Base-by-base conservation (phyloP, 768 basidiomycete genomes). In the Tulasnella sp. region DNA sequence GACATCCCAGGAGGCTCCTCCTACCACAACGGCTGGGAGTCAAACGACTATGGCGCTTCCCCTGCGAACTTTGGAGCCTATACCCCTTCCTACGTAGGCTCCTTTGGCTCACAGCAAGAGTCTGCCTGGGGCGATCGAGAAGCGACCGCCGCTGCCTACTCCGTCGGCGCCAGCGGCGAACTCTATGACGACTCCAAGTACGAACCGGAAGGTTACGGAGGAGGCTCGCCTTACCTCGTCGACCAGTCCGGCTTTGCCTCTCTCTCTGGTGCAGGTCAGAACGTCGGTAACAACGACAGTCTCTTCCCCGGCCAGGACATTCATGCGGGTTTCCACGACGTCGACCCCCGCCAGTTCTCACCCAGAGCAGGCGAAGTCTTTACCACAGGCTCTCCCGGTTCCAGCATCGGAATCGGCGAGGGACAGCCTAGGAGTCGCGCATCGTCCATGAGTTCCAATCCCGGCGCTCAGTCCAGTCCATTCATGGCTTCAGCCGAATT, bases 131-230 rank as follows among this genome's bases (percentile, higher is more conserved):
- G 76, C 19, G 76, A 77, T 52, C 76, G 76, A 39, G 76, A 77
- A 62, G 58, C 4, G 18, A 77, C 76, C 34, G 76, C 76, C 56
- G 76, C 58, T 3, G 9, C 18, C 9, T 56, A 75, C 46, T 58
- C 39, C 24, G 39, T 27, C 40, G 38, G 58, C 8, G 31, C 76
- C 24, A 56, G 48, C 42, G 76, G 76, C 10, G 76, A 77, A 18
- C 52, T 77, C 76, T 77, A 71, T 39, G 76, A 77, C 62, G 76
- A 77, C 56, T 44, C 52, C 75, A 77, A 77, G 56, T 77, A 77
- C 62, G 52, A 77, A 31, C 76, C 76, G 52, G 76, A 77, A 77
- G 62, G 36, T 34, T 77, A 77, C 42, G 62, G 52, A 18, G 24
- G 27, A 3, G n/a, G 14, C 14, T 77, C 76, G 18, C 56, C 76